These are phyloP conservation scores for Parietaria judaica DNA, from an alignment of 306 rosid species.

Conservation along the genomic window DNA sequence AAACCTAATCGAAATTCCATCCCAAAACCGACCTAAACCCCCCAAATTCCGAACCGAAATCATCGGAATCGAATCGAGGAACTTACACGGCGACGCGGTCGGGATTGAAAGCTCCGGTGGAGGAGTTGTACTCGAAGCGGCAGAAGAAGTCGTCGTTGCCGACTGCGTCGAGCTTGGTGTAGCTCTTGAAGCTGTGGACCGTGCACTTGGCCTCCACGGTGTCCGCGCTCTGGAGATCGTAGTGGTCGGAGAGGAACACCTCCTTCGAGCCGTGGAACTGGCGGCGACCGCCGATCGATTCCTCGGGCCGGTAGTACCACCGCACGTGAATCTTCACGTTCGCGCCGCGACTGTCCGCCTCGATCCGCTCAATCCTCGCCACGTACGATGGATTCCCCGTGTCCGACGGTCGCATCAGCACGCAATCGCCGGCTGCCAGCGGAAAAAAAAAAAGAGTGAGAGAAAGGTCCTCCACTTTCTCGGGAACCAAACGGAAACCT, in stretches of 20 bases:
- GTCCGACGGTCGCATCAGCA: constrained; percentile 84
- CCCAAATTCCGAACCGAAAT: too few species aligned
- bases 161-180: constrained; percentile 93
- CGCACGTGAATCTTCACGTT: constrained; percentile 81
- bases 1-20: background rate
- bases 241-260: constrained; percentile 90
- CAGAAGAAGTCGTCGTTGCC: constrained; percentile 98
- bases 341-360: constrained; percentile 84
- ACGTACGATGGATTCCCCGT: constrained; percentile 80
- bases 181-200: constrained; percentile 83
- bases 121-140: constrained; percentile 90
- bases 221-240: constrained; percentile 86
- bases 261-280: constrained; percentile 98
- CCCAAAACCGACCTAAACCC: too few species aligned
- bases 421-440: constrained; percentile 74
- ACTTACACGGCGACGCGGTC: constrained; percentile 96
- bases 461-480: constrained; percentile 1
- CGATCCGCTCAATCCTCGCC: constrained; percentile 91
- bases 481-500: constrained; percentile 1
- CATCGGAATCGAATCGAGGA: background rate
- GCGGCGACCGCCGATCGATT: constrained; percentile 94
- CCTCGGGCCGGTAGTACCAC: constrained; percentile 99
- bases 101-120: constrained; percentile 90
- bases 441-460: background rate
- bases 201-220: constrained; percentile 86